Evolutionary conservation across 2,329 filamentous ascomycete species (phyloP).

Genomic region (Fonsecaea erecta): DNA sequence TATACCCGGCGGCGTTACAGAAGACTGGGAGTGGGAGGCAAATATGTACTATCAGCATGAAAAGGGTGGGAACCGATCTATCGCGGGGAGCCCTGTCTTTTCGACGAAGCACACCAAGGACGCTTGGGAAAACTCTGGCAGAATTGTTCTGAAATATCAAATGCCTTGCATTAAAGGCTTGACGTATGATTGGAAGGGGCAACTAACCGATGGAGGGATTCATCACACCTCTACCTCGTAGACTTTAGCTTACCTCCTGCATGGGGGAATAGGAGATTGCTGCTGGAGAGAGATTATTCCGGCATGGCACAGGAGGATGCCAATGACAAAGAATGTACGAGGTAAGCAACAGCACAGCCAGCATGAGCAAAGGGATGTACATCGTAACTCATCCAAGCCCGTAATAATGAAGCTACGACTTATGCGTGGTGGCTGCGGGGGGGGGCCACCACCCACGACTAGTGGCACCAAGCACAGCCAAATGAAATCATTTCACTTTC

Average conservation of each 20-base stretch:
- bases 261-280: background rate
- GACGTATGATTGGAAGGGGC: background rate
- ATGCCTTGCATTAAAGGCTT: background rate
- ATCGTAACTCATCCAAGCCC: too few species aligned
- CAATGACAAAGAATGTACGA: background rate
- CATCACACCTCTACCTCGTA: too few species aligned
- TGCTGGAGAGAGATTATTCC: background rate
- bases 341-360: background rate
- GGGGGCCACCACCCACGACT: background rate
- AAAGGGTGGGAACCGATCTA: background rate
- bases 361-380: too few species aligned
- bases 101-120: background rate
- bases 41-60: background rate
- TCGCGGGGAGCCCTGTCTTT: background rate
- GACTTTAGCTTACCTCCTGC: background rate
- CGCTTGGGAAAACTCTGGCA: background rate
- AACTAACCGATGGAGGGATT: background rate
- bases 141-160: background rate
- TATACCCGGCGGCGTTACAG: conserved; percentile 1
- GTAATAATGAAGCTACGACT: background rate
- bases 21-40: background rate
- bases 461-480: background rate
- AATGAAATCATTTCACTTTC: background rate
- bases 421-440: background rate
- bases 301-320: background rate